A percentile compares a stretch with the other conserved stretches of the same genome.
These are phyloP conservation scores for Lablab purpureus DNA, from an alignment of 306 rosid genomes.

Conservation along the genomic window DNA sequence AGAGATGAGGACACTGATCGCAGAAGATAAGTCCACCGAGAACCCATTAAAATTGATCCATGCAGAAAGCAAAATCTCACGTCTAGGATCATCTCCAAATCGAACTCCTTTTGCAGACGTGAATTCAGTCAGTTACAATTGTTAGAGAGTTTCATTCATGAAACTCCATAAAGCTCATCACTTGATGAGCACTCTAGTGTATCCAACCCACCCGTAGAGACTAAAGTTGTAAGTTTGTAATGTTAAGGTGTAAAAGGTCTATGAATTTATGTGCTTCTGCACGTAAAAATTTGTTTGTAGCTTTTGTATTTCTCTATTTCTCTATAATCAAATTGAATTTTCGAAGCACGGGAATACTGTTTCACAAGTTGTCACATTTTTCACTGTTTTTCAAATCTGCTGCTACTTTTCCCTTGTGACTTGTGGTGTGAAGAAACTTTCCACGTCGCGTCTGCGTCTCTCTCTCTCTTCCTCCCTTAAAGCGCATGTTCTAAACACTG, in stretches of 20 bases:
- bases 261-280: constrained; percentile 24
- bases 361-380: not conserved
- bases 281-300: not conserved
- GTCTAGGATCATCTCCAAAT: constrained; percentile 48
- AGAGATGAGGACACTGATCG: constrained; percentile 71
- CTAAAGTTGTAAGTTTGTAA: not conserved
- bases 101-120: constrained; percentile 79
- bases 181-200: constrained; percentile 63
- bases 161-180: constrained; percentile 57
- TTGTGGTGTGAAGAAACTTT: constrained; percentile 2
- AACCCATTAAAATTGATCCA: constrained; percentile 47
- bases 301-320: not conserved
- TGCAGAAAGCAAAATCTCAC: constrained; percentile 61
- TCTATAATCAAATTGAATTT: constrained; percentile 15
- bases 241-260: constrained; percentile 2
- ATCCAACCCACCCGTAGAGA: too few species aligned
- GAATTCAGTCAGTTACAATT: constrained; percentile 47
- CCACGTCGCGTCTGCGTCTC: not conserved
- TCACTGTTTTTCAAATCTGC: not conserved
- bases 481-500: not conserved
- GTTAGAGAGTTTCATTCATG: not conserved
- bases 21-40: constrained; percentile 52
- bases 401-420: constrained; percentile 5
- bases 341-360: not conserved
- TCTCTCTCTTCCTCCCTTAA: not conserved